Evolutionary conservation across 768 basidiomycete species (phyloP).

Genomic region (Lentinula sp.): DNA sequence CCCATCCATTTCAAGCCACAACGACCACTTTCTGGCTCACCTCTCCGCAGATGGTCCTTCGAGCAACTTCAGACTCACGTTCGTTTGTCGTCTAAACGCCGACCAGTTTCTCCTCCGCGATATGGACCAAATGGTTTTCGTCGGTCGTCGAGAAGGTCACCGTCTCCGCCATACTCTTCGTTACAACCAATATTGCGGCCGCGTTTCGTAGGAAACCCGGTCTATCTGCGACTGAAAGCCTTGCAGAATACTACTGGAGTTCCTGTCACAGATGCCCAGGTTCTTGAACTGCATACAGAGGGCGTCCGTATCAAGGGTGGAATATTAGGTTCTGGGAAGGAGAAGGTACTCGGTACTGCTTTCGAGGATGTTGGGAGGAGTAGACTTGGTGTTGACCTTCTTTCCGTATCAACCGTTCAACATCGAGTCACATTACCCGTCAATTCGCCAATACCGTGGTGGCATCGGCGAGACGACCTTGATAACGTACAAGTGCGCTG

Average conservation of each 20-base stretch:
- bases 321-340: background rate
- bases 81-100: background rate
- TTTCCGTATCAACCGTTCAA: background rate
- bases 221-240: constrained; percentile 4
- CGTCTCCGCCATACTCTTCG: background rate
- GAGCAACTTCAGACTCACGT: background rate
- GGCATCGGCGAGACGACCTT: background rate
- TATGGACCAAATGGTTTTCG: constrained; percentile 1
- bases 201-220: constrained; percentile 2
- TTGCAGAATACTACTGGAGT: constrained; percentile 3
- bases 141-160: background rate
- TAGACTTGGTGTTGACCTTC: background rate
- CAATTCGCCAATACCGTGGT: background rate
- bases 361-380: constrained; percentile 5
- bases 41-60: constrained; percentile 17
- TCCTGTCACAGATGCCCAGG: background rate
- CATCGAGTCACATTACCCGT: background rate
- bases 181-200: background rate
- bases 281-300: background rate
- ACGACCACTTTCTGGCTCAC: constrained; percentile 35
- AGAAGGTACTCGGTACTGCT: constrained; percentile 5
- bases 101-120: background rate
- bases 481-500: background rate
- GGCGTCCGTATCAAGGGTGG: constrained; percentile 1
- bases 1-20: constrained; percentile 28